Evolutionary conservation across 345 rosid genomes (phyloP).

Genomic region (Populus alba): DNA sequence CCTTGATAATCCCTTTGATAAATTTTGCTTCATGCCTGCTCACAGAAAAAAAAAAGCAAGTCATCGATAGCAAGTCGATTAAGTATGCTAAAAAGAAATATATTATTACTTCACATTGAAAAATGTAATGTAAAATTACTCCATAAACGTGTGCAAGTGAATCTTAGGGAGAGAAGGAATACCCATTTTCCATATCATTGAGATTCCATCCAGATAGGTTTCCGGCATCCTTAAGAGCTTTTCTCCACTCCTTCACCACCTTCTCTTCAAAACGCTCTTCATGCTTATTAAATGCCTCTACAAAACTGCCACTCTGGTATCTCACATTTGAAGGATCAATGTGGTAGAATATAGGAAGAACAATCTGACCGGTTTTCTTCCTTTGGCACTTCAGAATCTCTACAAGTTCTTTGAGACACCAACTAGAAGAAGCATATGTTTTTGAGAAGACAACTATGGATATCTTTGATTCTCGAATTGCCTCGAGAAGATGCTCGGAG

Average conservation of each 20-base stretch:
- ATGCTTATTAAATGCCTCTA: background rate
- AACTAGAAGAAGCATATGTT: background rate
- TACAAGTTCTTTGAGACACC: too few species aligned
- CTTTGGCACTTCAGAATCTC: too few species aligned
- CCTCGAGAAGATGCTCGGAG: background rate
- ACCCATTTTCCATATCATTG: background rate
- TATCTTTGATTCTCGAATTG: background rate
- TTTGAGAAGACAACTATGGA: background rate
- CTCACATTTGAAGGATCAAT: background rate
- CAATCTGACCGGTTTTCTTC: background rate
- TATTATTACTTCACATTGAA: too few species aligned
- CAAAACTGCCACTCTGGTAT: background rate
- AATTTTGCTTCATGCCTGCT: conserved; percentile 30
- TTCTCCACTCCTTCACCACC: background rate
- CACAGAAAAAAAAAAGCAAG: too few species aligned
- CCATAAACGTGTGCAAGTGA: too few species aligned
- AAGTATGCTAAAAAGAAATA: background rate
- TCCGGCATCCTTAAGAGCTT: background rate
- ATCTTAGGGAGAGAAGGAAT: background rate
- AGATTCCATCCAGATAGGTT: background rate
- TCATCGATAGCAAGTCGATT: too few species aligned
- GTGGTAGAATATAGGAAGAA: background rate
- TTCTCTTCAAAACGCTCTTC: background rate
- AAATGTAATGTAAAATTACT: too few species aligned
- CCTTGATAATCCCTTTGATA: conserved; percentile 23